Evolutionary conservation across 495 filamentous ascomycete species (phyloP).

Genomic region (Penicillium canescens): DNA sequence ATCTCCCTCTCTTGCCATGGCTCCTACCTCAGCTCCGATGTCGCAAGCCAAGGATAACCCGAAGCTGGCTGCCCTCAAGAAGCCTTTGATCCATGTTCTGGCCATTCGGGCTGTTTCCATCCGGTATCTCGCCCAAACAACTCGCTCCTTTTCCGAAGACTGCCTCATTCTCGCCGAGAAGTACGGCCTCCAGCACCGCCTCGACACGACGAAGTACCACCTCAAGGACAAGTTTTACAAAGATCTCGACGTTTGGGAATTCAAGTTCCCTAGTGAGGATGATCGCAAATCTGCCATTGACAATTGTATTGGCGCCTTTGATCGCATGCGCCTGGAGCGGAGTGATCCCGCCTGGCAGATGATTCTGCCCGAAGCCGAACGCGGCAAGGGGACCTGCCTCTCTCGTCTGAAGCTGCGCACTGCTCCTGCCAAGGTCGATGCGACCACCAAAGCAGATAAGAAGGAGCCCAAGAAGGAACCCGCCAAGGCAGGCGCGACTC

Average conservation of each 20-base stretch:
- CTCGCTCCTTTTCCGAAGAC: constrained; percentile 55
- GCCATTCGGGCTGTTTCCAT: constrained; percentile 61
- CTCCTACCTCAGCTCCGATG: constrained; percentile 49
- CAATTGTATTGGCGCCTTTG: constrained; percentile 78
- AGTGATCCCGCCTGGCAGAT: constrained; percentile 79
- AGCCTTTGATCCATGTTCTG: constrained; percentile 71
- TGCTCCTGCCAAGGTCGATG: constrained; percentile 52
- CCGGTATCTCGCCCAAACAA: constrained; percentile 57
- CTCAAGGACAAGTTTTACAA: constrained; percentile 73
- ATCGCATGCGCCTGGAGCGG: constrained; percentile 71
- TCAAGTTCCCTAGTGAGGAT: constrained; percentile 63
- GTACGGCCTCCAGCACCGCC: constrained; percentile 57
- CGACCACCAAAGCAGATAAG: constrained; percentile 44
- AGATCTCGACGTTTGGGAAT: constrained; percentile 81
- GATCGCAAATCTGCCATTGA: constrained; percentile 80
- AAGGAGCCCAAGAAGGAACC: too few relatives aligned
- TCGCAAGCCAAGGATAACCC: constrained; percentile 54
- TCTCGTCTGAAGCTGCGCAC: constrained; percentile 69
- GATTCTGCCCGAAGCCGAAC: constrained; percentile 70
- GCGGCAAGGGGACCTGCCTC: constrained; percentile 76
- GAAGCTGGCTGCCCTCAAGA: constrained; percentile 52
- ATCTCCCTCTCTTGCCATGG: constrained; percentile 39
- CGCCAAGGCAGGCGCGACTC: constrained; percentile 41
- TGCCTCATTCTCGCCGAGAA: constrained; percentile 58
- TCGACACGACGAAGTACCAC: constrained; percentile 62